These are phyloP conservation scores for Aspergillus pseudoglaucus DNA, from an alignment of 2,329 filamentous ascomycete species.

Conservation along the genomic window DNA sequence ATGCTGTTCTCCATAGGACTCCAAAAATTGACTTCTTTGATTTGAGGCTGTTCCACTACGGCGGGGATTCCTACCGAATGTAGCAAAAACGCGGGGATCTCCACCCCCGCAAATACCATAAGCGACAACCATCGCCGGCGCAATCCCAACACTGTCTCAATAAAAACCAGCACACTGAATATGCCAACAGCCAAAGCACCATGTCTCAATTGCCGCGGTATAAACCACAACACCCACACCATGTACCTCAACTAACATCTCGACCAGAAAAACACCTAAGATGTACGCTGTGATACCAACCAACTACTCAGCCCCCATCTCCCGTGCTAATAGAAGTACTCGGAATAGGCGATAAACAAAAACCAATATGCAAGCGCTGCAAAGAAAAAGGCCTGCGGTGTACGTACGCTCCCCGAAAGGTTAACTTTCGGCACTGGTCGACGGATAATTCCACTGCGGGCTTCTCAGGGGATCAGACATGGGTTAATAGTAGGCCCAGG, in stretches of 20 bases:
- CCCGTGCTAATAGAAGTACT: not conserved
- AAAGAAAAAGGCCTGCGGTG: constrained; percentile 10
- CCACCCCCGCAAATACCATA: too few relatives aligned
- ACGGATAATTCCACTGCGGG: constrained; percentile 8
- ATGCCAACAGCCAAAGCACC: not conserved
- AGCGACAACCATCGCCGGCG: too few relatives aligned
- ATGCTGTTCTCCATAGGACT: too few relatives aligned
- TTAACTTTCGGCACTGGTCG: constrained; percentile 13
- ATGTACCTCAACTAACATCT: not conserved
- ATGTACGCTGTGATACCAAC: not conserved
- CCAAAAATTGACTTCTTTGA: too few relatives aligned
- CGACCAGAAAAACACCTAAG: not conserved
- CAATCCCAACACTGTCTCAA: too few relatives aligned
- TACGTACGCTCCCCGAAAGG: constrained; percentile 6
- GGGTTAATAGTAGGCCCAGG: constrained; percentile 17
- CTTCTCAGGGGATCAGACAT: constrained; percentile 11
- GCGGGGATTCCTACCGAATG: too few relatives aligned
- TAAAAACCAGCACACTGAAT: too few relatives aligned
- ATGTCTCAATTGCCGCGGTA: constrained; percentile 9
- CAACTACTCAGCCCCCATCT: not conserved
- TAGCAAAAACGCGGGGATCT: too few relatives aligned
- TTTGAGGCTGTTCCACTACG: too few relatives aligned
- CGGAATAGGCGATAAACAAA: constrained; percentile 10
- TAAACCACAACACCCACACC: not conserved
- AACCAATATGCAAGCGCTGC: constrained; percentile 11